Evolutionary conservation across 768 basidiomycete species (phyloP), one percentile per base, ranked within the genome.

Genomic region (Mycena metata): DNA sequence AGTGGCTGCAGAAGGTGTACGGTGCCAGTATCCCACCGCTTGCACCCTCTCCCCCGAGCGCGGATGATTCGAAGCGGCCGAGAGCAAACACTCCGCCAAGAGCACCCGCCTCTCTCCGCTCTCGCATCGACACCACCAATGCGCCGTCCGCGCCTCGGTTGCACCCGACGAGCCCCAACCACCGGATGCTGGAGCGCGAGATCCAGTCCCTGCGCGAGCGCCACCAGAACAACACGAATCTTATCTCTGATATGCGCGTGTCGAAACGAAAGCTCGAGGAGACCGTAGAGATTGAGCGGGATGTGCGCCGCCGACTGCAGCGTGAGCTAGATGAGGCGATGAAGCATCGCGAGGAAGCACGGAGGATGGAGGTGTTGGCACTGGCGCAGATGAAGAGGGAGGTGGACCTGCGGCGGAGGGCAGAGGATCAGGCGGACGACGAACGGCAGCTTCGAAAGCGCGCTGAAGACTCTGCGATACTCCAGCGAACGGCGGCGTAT

Each of bases 361-460:
- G 75, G 19, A 75, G 78, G 52, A 76, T 75, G 74, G 79, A 81
- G 64, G 57, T 33, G 41, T 69, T 70, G 49, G 79, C 79, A 47
- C 62, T 77, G 68, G 69, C 67, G 59, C 72, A 72, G 66, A 72
- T 73, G 46, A 77, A 69, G 62, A 76, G 66, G 68, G 87, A 76
- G 84, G 87, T 73, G 85, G 89, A 78, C 88, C 85, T 56, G 86
- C 91, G 75, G 89, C 90, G 79, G 89, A 88, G 76, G 83, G 86
- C 80, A 88, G 94, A 70, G 90, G 86, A 72, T 82, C 83, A 70
- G 86, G 85, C 60, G 88, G 85, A 71, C 84, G 46, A 46, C 35
- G 77, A 78, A 73, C 71, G 66, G 55, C 64, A 50, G 30, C 70
- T 69, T 69, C 56, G 76, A 67, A 69, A 64, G 60, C 66, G 74